These are phyloP conservation scores for Cadophora gregata DNA, from an alignment of 2,329 filamentous ascomycete genomes.

Conservation along the genomic window DNA sequence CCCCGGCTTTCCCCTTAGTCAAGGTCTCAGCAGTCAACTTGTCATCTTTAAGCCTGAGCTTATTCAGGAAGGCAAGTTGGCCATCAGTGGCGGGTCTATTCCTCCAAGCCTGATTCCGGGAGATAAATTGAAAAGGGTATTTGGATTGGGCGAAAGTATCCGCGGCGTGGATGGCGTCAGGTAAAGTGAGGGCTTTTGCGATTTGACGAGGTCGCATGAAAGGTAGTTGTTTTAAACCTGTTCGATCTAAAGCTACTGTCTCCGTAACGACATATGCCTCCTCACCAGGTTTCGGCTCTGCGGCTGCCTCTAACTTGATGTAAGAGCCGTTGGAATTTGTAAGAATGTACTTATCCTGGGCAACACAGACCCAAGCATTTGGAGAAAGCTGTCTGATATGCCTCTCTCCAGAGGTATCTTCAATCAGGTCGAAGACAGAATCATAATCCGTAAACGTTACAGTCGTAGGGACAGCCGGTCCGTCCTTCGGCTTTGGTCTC, in stretches of 20 bases:
- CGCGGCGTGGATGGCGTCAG: conserved; percentile 80
- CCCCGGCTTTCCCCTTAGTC: conserved; percentile 80
- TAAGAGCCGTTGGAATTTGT: conserved; percentile 68
- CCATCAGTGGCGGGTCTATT: conserved; percentile 64
- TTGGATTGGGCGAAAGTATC: conserved; percentile 77
- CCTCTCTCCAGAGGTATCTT: conserved; percentile 78
- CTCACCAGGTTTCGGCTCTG: conserved; percentile 33
- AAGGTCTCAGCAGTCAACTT: conserved; percentile 61
- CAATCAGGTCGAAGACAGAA: conserved; percentile 87
- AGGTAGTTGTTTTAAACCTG: conserved; percentile 56
- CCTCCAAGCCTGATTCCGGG: conserved; percentile 73
- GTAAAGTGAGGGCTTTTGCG: conserved; percentile 67
- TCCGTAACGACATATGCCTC: conserved; percentile 47
- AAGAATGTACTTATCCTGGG: conserved; percentile 73
- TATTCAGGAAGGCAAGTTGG: conserved; percentile 75
- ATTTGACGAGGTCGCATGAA: conserved; percentile 74
- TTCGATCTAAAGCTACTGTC: conserved; percentile 31
- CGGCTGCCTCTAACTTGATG: conserved; percentile 53
- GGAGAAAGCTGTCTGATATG: conserved; percentile 79
- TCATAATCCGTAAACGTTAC: conserved; percentile 85
- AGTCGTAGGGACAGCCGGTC: conserved; percentile 24
- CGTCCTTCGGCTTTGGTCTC: not conserved
- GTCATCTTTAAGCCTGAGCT: conserved; percentile 60
- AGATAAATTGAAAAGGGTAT: conserved; percentile 73
- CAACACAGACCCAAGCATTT: conserved; percentile 83